Percentiles rank a stretch among this genome's conserved stretches.
Conservation (phyloP, 23 red algal genomes). For the Cyanidium caldarium region DNA sequence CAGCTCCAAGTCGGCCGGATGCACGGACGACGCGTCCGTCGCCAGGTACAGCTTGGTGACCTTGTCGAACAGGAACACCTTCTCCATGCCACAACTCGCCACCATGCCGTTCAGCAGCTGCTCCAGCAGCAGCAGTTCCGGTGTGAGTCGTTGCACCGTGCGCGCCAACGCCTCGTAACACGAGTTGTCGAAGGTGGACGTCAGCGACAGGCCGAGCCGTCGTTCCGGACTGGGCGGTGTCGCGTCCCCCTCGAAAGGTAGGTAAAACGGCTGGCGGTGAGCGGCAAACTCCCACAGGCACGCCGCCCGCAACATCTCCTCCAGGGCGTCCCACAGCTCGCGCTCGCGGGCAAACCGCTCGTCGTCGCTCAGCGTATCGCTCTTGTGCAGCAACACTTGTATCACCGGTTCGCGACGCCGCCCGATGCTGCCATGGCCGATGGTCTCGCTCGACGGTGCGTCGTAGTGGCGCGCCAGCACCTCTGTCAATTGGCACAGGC, state of each 20-base stretch:
- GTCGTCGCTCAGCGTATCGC: slow-evolving; percentile 11
- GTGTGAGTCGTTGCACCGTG: background rate
- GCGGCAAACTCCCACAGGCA: background rate
- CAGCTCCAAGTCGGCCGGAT: too few relatives aligned
- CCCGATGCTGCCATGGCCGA: too few relatives aligned
- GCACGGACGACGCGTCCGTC: too few relatives aligned
- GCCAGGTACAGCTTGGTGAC: slow-evolving; percentile 21
- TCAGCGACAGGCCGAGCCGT: background rate
- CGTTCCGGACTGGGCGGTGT: too few relatives aligned
- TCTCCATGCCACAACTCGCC: slow-evolving; percentile 8
- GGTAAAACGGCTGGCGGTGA: background rate
- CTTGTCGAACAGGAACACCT: slow-evolving; percentile 27
- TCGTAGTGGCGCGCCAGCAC: too few relatives aligned
- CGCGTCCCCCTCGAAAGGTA: too few relatives aligned
- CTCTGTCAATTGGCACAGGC: too few relatives aligned
- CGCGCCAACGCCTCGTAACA: slow-evolving; percentile 14
- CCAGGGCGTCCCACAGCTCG: slow-evolving; percentile 7
- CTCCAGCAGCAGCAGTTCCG: slow-evolving; percentile 7
- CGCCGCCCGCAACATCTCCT: background rate
- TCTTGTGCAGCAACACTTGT: slow-evolving; percentile 21
- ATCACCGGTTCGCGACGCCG: too few relatives aligned
- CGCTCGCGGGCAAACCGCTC: background rate
- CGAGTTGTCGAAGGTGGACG: slow-evolving; percentile 31
- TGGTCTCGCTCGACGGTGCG: too few relatives aligned
- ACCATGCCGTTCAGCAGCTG: slow-evolving; percentile 12